A percentile compares a stretch with the other conserved stretches of the same genome.
These are phyloP conservation scores for Rhododendron griersonianum DNA, from an alignment of 148 eudicot genomes.

Conservation along the genomic window DNA sequence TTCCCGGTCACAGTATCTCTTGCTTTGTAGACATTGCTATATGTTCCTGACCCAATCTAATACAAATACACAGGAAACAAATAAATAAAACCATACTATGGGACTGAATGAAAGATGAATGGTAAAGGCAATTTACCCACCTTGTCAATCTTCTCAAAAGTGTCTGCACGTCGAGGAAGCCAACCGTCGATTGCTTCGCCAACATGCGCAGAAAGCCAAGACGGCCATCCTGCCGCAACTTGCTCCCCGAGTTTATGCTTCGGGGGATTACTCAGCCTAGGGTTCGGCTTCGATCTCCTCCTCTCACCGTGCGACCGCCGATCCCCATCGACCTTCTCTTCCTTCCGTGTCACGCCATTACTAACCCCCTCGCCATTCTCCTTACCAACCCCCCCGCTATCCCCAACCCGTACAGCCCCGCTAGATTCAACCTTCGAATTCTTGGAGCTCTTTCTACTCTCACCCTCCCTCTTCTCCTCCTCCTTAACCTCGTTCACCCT, in stretches of 20 bases:
- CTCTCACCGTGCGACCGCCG: conserved; percentile 35
- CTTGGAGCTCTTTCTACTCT: conserved; percentile 15
- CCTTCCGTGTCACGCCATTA: conserved; percentile 24
- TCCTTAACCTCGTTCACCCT: conserved; percentile 20
- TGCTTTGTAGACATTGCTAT: conserved; percentile 97
- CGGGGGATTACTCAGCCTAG: conserved; percentile 49
- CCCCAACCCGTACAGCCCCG: conserved; percentile 1
- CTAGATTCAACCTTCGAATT: conserved; percentile 16
- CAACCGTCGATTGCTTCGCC: conserved; percentile 62
- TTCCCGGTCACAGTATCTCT: conserved; percentile 72
- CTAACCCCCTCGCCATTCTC: conserved; percentile 21
- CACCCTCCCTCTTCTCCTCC: conserved; percentile 17
- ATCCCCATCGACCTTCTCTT: conserved; percentile 30
- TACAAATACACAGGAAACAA: not conserved
- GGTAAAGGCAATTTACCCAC: conserved; percentile 14
- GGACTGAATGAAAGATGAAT: not conserved
- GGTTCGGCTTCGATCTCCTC: conserved; percentile 39
- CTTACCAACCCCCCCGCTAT: not conserved
- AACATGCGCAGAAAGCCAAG: conserved; percentile 55
- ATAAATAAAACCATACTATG: not conserved
- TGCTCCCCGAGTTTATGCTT: conserved; percentile 48
- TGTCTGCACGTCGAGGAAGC: conserved; percentile 59
- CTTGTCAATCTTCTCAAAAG: conserved; percentile 64
- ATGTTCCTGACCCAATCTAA: conserved; percentile 94
- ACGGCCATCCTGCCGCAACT: conserved; percentile 69